Evolutionary conservation across 768 basidiomycete species (phyloP).

Genomic region (Boletus pseudopeckii): DNA sequence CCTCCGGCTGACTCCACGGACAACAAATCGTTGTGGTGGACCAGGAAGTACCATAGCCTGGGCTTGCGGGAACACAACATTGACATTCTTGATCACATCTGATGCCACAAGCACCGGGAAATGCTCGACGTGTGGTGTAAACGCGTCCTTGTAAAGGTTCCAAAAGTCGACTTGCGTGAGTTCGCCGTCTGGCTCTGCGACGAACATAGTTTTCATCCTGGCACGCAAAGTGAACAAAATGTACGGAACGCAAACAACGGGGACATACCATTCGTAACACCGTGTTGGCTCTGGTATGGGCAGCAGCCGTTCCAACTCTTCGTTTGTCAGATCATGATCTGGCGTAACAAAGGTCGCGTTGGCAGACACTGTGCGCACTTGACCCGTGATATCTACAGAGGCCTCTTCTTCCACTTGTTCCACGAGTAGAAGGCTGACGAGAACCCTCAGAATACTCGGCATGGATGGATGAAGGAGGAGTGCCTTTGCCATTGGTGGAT

Average conservation of each 20-base stretch:
- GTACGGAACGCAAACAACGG: background rate
- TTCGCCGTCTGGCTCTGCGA: slow-evolving; percentile 69
- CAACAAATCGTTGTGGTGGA: slow-evolving; percentile 74
- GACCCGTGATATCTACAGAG: slow-evolving; percentile 58
- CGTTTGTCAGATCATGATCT: slow-evolving; percentile 65
- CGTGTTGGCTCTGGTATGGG: slow-evolving; percentile 68
- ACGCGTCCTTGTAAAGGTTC: slow-evolving; percentile 87
- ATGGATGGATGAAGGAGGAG: slow-evolving; percentile 72
- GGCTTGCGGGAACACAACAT: slow-evolving; percentile 77
- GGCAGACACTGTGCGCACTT: slow-evolving; percentile 56
- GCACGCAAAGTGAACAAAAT: slow-evolving; percentile 10
- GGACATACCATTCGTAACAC: slow-evolving; percentile 74
- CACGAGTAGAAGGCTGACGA: slow-evolving; percentile 61
- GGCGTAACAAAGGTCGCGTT: slow-evolving; percentile 43
- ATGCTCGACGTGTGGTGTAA: slow-evolving; percentile 55
- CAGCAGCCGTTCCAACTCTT: slow-evolving; percentile 62
- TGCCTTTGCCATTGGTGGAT: slow-evolving; percentile 70
- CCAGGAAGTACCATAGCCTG: slow-evolving; percentile 83
- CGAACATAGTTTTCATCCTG: slow-evolving; percentile 93
- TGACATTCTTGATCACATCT: slow-evolving; percentile 94
- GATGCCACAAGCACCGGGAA: slow-evolving; percentile 73
- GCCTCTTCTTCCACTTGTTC: slow-evolving; percentile 73
- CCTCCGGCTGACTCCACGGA: slow-evolving; percentile 76
- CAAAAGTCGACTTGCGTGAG: slow-evolving; percentile 95
- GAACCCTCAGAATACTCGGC: slow-evolving; percentile 63